Evolutionary conservation across 1,139 yeast genomes (phyloP), one percentile per base, ranked within the genome.

Genomic region (Saccharomycopsis phalli): DNA sequence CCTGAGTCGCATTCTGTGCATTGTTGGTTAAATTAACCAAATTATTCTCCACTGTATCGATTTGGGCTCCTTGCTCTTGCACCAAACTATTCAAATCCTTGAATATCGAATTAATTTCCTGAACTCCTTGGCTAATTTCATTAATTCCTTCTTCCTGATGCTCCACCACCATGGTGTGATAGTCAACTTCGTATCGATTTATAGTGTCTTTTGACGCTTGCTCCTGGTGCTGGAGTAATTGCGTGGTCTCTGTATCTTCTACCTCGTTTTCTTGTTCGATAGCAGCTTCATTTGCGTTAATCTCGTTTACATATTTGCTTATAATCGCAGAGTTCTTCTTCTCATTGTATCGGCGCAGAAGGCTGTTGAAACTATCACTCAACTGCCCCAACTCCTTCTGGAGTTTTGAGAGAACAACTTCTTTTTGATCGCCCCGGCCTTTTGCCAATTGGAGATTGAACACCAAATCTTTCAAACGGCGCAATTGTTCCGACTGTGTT

Each of bases 11-110:
- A 46, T 69, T 71, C 44, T 77, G 80, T 10, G 86, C 71, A 51
- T 83, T 80, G 19, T 67, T 69, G n/a, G 78, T 75, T 44, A 81
- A 62, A 44, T 71, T 74, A 21, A 76, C 61, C 38, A 87, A 67
- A 56, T 86, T 86, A 46, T 81, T 86, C 53, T 86, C 95, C 14
- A 87, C 76, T 0, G 86, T 74, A 54, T 84, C 94, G 21, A 87
- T 69, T 50, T 82, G 88, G 30, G 74, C 78, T 4, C 95, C 95
- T 56, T 87, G 96, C 54, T 83, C 91, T 41, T 70, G 68, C 1
- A 87, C 93, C 50, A 87, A 61, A 31, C 75, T 71, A 13, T 87
- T 87, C 47, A 87, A 61, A 51, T 86, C 95, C 49, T 78, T 76
- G 58, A 86, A 87, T 2, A 87, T 86, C 5, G 87, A 69, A 55